These are phyloP conservation scores for Trametes cingulata DNA, from an alignment of 768 basidiomycete genomes.

Conservation along the genomic window DNA sequence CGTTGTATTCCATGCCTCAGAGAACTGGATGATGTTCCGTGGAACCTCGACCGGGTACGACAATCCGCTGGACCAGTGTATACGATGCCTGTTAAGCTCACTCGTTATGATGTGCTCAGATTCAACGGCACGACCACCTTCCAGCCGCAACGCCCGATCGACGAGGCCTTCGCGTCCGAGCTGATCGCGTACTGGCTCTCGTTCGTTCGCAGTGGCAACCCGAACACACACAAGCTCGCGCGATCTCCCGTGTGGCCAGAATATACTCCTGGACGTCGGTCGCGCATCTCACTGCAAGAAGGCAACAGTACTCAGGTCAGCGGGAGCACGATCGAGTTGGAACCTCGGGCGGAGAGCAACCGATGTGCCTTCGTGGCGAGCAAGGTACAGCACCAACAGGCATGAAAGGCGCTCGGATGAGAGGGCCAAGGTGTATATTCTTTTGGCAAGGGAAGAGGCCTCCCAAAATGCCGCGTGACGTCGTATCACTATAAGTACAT, in stretches of 20 bases:
- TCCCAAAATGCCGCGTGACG: too few species aligned
- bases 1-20: conserved; percentile 51
- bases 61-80: too few species aligned
- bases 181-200: conserved; percentile 68
- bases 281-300: conserved; percentile 50
- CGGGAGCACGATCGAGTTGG: conserved; percentile 44
- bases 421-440: not conserved
- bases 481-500: too few species aligned
- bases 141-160: conserved; percentile 44
- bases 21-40: conserved; percentile 70
- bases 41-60: conserved; percentile 60
- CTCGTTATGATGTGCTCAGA: conserved; percentile 7
- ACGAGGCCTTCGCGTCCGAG: conserved; percentile 56
- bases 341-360: conserved; percentile 38
- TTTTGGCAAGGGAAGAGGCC: too few species aligned
- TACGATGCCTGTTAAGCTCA: not conserved
- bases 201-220: conserved; percentile 57
- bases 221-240: conserved; percentile 54
- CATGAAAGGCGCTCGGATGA: conserved; percentile 29
- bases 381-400: conserved; percentile 37
- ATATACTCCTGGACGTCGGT: conserved; percentile 35
- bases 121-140: conserved; percentile 56
- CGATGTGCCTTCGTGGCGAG: conserved; percentile 42
- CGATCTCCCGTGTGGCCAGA: conserved; percentile 52
- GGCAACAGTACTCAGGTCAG: conserved; percentile 35